A percentile compares a stretch with the other conserved stretches of the same genome.
Conservation (phyloP, 177 flowering plant genomes). For the Tripterygium wilfordii region DNA sequence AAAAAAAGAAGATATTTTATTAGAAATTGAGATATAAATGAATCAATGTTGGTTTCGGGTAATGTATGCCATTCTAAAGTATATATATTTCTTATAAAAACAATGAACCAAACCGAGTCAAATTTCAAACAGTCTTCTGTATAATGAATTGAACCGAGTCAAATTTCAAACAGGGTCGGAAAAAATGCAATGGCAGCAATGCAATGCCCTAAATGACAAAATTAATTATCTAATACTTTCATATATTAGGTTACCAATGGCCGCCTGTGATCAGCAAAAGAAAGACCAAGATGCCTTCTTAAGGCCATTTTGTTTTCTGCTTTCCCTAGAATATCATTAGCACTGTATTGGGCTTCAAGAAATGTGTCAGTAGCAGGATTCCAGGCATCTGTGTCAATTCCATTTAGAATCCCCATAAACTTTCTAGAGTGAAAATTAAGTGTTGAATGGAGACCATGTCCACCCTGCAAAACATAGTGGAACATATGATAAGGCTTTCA, state of each 20-base stretch:
- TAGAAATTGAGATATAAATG: too few species aligned
- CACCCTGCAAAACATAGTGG: constrained; percentile 45
- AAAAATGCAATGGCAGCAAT: too few species aligned
- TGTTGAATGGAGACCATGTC: constrained; percentile 74
- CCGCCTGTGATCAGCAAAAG: constrained; percentile 41
- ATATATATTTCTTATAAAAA: too few species aligned
- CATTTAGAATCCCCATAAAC: constrained; percentile 88
- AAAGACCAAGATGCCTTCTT: constrained; percentile 58
- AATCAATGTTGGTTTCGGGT: too few species aligned
- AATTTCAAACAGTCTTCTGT: too few species aligned
- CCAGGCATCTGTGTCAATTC: constrained; percentile 92
- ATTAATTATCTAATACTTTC: not conserved
- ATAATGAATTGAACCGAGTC: too few species aligned
- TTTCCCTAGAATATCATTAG: constrained; percentile 79
- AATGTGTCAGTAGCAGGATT: constrained; percentile 74
- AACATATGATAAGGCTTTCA: not conserved
- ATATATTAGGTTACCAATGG: constrained; percentile 60
- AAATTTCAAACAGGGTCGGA: too few species aligned
- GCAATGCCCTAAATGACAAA: too few species aligned
- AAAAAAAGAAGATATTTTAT: too few species aligned
- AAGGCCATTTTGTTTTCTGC: constrained; percentile 66
- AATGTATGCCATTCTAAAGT: too few species aligned
- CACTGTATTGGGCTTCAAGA: constrained; percentile 70
- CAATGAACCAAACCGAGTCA: too few species aligned
- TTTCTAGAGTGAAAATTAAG: constrained; percentile 73